phyloP scores from a whole-genome alignment of 805 yeast genomes.

The Nakazawaea siamensis region DNA sequence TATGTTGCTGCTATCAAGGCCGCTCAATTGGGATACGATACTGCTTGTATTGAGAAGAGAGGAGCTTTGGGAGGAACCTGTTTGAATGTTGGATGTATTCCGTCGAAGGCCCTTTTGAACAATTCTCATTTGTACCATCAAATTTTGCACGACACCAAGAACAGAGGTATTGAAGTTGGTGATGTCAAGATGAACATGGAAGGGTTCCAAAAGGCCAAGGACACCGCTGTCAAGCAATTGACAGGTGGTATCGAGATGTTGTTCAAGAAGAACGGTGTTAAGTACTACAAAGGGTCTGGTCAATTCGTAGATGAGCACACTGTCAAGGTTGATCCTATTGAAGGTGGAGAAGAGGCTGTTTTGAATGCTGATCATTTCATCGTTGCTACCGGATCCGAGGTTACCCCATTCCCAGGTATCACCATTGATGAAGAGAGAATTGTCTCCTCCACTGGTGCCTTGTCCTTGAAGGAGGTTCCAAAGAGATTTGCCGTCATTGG shows the following conservation, averaged over 20 bases:
- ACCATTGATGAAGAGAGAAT: conserved; percentile 94
- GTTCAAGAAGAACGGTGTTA: conserved; percentile 92
- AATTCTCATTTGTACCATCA: conserved; percentile 91
- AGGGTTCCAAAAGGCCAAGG: conserved; percentile 86
- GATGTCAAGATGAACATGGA: conserved; percentile 70
- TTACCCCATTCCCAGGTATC: conserved; percentile 98
- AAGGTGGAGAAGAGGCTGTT: conserved; percentile 67
- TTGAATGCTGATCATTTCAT: conserved; percentile 82
- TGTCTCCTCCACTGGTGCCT: conserved; percentile 90
- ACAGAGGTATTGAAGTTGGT: conserved; percentile 85
- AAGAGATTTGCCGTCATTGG: conserved; percentile 90
- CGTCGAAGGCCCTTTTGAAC: conserved; percentile 91
- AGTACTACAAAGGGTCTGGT: conserved; percentile 90
- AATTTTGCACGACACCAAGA: conserved; percentile 73
- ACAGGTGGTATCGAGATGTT: conserved; percentile 93
- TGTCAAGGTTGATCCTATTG: conserved; percentile 76
- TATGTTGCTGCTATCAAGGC: conserved; percentile 98
- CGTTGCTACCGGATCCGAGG: conserved; percentile 98
- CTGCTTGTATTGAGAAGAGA: conserved; percentile 96
- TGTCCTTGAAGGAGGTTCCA: conserved; percentile 82
- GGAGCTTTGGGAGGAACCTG: conserved; percentile 98
- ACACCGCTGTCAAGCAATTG: conserved; percentile 77
- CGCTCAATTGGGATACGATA: conserved; percentile 89
- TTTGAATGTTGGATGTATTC: conserved; percentile 97
- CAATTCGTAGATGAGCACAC: conserved; percentile 76